A percentile compares a stretch with the other conserved stretches of the same genome.
phyloP scores from a whole-genome alignment of 2,329 filamentous ascomycete species.

The Ophiostoma sp. region DNA sequence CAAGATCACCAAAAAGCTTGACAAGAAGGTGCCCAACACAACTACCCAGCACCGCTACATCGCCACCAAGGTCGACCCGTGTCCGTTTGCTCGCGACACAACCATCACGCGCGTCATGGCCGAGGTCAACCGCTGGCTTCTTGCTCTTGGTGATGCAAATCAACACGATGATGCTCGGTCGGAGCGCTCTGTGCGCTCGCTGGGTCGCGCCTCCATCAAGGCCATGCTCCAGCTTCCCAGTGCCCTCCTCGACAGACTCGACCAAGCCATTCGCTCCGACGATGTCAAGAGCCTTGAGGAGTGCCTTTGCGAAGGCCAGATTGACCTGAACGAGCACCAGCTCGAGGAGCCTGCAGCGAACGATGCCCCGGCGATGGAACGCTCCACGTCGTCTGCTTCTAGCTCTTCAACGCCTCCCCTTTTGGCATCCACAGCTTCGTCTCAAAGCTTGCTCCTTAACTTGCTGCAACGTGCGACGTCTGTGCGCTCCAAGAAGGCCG shows the following conservation, averaged over 20 bases:
- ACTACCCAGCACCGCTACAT: constrained; percentile 81
- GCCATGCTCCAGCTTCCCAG: constrained; percentile 67
- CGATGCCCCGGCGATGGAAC: not conserved
- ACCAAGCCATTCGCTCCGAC: constrained; percentile 65
- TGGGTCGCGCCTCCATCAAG: constrained; percentile 71
- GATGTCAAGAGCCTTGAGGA: constrained; percentile 53
- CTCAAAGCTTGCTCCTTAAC: constrained; percentile 69
- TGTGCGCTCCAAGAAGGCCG: constrained; percentile 60
- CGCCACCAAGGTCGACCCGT: constrained; percentile 81
- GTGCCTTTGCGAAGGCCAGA: constrained; percentile 53
- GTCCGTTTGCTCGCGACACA: constrained; percentile 74
- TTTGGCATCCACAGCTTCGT: constrained; percentile 26
- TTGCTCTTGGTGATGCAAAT: constrained; percentile 70
- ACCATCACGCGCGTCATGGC: constrained; percentile 45
- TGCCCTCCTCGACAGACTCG: constrained; percentile 62
- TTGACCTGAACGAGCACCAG: constrained; percentile 31
- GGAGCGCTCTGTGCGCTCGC: constrained; percentile 65
- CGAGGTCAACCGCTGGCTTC: constrained; percentile 87
- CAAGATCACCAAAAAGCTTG: constrained; percentile 98
- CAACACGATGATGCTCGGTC: constrained; percentile 70
- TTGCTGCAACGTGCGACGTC: constrained; percentile 73
- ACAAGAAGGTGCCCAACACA: constrained; percentile 80
- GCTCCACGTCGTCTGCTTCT: not conserved
- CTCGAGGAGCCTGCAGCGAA: not conserved
- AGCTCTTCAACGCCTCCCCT: not conserved